A percentile compares a stretch with the other conserved stretches of the same genome.
phyloP scores from a whole-genome alignment of 176 grass and related monocot genomes.

The Ensete ventricosum region DNA sequence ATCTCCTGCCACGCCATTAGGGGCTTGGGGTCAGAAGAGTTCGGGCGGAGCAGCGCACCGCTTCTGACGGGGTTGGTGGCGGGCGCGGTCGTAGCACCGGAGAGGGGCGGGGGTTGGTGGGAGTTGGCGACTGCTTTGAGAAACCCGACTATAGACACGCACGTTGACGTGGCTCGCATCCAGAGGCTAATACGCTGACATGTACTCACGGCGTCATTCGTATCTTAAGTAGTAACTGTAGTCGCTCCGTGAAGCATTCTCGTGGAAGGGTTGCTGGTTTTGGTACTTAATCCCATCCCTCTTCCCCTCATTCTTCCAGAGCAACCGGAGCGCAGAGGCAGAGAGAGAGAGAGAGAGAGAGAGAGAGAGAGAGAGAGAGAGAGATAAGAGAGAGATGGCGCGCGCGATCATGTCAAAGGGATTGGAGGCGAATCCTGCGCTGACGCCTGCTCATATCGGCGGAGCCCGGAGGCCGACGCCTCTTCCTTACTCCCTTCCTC shows the following conservation, averaged over 20 bases:
- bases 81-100: not conserved
- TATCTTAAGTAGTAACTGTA: too few species aligned
- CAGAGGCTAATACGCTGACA: too few species aligned
- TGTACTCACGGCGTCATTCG: too few species aligned
- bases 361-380: not conserved
- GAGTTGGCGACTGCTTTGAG: not conserved
- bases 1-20: not conserved
- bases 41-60: not conserved
- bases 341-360: not conserved
- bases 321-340: not conserved
- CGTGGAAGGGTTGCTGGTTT: too few species aligned
- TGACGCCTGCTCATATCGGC: slow-evolving; percentile 5
- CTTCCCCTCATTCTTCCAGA: not conserved
- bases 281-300: not conserved
- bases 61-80: not conserved
- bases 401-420: slow-evolving; percentile 27
- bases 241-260: too few species aligned
- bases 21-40: too few species aligned
- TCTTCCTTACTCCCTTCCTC: slow-evolving; percentile 13
- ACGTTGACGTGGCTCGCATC: too few species aligned
- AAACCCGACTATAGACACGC: not conserved
- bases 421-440: slow-evolving; percentile 17
- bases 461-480: slow-evolving; percentile 6
- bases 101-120: not conserved
- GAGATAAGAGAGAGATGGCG: slow-evolving; percentile 25